Percentiles rank a stretch among this genome's conserved stretches.
These are phyloP conservation scores for Gaultheria prostrata DNA, from an alignment of 148 eudicot species.

Conservation along the genomic window DNA sequence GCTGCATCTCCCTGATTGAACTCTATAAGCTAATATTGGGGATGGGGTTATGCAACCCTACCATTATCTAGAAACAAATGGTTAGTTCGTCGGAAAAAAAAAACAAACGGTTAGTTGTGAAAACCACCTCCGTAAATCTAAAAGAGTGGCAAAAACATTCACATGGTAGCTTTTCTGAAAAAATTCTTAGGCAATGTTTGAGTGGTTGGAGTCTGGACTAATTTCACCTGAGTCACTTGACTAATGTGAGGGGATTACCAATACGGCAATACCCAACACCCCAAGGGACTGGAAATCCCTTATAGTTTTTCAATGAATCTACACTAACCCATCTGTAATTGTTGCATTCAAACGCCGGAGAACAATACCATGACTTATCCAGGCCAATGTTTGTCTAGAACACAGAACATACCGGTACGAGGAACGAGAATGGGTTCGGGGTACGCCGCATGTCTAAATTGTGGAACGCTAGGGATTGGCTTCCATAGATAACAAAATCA, in stretches of 20 bases:
- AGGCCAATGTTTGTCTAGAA: too few species aligned
- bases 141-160: background rate
- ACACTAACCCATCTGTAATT: background rate
- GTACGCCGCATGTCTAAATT: too few species aligned
- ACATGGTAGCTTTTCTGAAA: background rate
- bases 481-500: too few species aligned
- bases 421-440: too few species aligned
- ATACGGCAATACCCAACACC: background rate
- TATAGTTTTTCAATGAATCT: background rate
- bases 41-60: background rate
- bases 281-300: background rate
- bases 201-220: background rate
- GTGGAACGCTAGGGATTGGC: too few species aligned
- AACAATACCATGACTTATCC: background rate
- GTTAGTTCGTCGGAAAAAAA: too few species aligned
- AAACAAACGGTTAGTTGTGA: background rate
- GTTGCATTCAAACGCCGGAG: background rate
- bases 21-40: background rate
- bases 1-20: background rate
- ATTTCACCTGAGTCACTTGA: background rate
- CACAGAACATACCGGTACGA: too few species aligned
- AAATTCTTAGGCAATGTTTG: background rate
- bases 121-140: background rate
- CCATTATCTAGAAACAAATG: background rate
- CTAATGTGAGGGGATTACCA: background rate